Evolutionary conservation across 352 stramenopile species (phyloP).

Genomic region (Detonula confervacea): DNA sequence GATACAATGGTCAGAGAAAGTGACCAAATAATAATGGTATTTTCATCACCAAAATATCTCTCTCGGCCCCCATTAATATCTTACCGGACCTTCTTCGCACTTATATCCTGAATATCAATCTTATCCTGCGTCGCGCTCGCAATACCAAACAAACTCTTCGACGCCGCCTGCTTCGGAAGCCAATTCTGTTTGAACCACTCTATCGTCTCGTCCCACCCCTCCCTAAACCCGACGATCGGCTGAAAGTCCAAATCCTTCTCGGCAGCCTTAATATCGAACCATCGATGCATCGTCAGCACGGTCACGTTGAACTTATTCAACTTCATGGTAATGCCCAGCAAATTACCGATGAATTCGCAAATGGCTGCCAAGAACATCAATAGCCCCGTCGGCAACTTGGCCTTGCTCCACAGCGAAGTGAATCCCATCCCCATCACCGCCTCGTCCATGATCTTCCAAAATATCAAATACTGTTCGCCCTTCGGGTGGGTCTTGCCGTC

Average conservation of each 20-base stretch:
- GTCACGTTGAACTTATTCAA: constrained; percentile 89
- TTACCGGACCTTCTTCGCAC: constrained; percentile 42
- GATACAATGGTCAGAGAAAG: too few relatives aligned
- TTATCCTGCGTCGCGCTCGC: constrained; percentile 48
- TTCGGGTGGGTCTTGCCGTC: constrained; percentile 81
- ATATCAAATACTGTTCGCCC: constrained; percentile 79
- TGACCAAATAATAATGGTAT: too few relatives aligned
- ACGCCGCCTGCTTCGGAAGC: constrained; percentile 73
- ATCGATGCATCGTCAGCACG: constrained; percentile 90
- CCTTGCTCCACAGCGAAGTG: constrained; percentile 83
- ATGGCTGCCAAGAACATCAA: constrained; percentile 86
- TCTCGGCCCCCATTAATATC: background rate
- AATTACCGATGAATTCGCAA: constrained; percentile 72
- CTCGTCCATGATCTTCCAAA: constrained; percentile 88
- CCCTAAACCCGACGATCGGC: constrained; percentile 86
- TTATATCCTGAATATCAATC: constrained; percentile 65
- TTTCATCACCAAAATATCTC: too few relatives aligned
- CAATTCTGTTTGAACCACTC: constrained; percentile 89
- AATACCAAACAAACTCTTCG: constrained; percentile 46
- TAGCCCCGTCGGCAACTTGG: constrained; percentile 83
- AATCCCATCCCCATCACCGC: constrained; percentile 88
- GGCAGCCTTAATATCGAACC: constrained; percentile 88
- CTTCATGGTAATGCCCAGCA: constrained; percentile 84
- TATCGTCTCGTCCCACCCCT: constrained; percentile 88
- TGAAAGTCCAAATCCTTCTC: constrained; percentile 88